Evolutionary conservation across 208 protist genomes (phyloP).

Genomic region (Crithidia fasciculata): DNA sequence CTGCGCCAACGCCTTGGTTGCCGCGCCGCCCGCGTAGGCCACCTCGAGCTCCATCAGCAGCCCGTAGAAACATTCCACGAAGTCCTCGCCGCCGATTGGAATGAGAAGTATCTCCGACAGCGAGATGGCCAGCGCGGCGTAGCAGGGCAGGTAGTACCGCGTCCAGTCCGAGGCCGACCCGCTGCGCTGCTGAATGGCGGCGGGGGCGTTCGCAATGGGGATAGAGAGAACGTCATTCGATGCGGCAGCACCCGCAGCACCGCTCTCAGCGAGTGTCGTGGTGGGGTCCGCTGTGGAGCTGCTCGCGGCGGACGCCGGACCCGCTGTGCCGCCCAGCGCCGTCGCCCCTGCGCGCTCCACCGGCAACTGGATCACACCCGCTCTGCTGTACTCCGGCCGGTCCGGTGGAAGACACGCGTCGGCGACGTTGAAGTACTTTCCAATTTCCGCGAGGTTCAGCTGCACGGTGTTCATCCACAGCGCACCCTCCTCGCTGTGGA

Average conservation of each 20-base stretch:
- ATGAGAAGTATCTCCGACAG: slow-evolving; percentile 68
- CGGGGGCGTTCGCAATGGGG: slow-evolving; percentile 34
- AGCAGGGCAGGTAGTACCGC: slow-evolving; percentile 53
- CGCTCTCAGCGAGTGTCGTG: too few relatives aligned
- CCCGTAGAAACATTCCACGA: slow-evolving; percentile 69
- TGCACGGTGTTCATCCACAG: slow-evolving; percentile 71
- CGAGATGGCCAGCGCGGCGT: slow-evolving; percentile 57
- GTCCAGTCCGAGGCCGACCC: slow-evolving; percentile 29
- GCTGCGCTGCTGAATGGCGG: slow-evolving; percentile 30
- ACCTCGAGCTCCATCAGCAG: slow-evolving; percentile 77
- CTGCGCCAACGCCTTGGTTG: slow-evolving; percentile 55
- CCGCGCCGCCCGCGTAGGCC: slow-evolving; percentile 45
- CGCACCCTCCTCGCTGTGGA: slow-evolving; percentile 62
- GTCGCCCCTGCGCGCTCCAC: neutral
- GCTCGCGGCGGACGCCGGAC: neutral
- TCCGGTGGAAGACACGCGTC: slow-evolving; percentile 26
- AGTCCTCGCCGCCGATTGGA: slow-evolving; percentile 49
- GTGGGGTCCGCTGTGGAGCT: neutral
- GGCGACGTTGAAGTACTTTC: slow-evolving; percentile 28
- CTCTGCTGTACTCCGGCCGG: slow-evolving; percentile 6
- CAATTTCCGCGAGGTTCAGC: slow-evolving; percentile 6
- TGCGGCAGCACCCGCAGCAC: neutral
- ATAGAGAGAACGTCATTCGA: slow-evolving; percentile 13
- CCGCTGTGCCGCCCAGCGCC: neutral
- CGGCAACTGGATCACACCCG: slow-evolving; percentile 27